These are phyloP conservation scores for Diaporthe sp. DNA, from an alignment of 2,329 filamentous ascomycete genomes.

Conservation along the genomic window DNA sequence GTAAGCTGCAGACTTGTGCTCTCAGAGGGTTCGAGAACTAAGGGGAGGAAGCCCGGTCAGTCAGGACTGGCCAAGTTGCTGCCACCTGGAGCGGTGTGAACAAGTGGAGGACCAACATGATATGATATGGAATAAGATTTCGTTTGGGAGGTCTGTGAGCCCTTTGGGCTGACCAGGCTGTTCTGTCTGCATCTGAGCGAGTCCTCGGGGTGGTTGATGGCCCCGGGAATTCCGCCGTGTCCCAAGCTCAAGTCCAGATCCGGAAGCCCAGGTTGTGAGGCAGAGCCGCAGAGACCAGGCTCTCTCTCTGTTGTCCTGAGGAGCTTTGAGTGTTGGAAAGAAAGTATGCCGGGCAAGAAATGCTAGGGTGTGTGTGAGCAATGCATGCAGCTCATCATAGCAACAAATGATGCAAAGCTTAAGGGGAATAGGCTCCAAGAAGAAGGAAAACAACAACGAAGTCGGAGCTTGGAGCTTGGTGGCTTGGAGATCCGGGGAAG, in stretches of 20 bases:
- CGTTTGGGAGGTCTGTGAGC: conserved; percentile 65
- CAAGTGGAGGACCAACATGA: conserved; percentile 62
- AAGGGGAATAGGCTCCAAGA: not conserved
- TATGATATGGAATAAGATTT: conserved; percentile 74
- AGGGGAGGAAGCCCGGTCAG: conserved; percentile 38
- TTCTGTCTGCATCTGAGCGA: conserved; percentile 6
- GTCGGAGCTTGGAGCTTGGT: conserved; percentile 11
- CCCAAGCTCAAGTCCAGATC: not conserved
- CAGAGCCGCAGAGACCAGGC: not conserved
- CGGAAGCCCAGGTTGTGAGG: not conserved
- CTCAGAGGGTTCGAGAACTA: conserved; percentile 74
- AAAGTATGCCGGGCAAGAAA: not conserved
- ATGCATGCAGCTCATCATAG: not conserved
- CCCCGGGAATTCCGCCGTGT: not conserved
- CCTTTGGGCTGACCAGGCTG: conserved; percentile 14
- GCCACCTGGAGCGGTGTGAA: not conserved
- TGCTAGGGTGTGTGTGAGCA: not conserved
- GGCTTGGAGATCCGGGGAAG: conserved; percentile 18
- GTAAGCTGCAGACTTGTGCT: conserved; percentile 78
- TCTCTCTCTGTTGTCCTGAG: not conserved
- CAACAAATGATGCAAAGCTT: not conserved
- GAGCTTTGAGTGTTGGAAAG: not conserved
- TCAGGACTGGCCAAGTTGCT: conserved; percentile 18
- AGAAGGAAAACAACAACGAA: not conserved
- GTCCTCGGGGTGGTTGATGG: not conserved